phyloP scores from a whole-genome alignment of 805 yeast species.

The Wickerhamiella cacticola region DNA sequence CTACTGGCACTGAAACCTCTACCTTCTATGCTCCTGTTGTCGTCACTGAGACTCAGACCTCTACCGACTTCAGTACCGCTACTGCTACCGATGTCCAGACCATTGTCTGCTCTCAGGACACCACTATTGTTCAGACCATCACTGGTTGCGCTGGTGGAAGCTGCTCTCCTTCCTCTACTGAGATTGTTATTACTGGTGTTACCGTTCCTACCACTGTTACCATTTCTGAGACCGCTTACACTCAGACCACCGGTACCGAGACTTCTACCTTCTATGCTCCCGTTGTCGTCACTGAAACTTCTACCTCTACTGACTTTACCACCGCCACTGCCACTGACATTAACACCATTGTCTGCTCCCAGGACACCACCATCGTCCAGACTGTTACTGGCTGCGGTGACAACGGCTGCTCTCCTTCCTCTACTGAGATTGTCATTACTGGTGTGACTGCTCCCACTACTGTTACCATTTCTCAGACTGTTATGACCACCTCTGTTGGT shows the following conservation, averaged over 20 bases:
- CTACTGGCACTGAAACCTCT: slow-evolving; percentile 7
- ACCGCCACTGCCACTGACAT: slow-evolving; percentile 7
- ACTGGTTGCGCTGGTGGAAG: slow-evolving; percentile 5
- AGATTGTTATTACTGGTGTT: slow-evolving; percentile 6
- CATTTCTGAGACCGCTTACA: slow-evolving; percentile 2
- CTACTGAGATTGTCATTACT: slow-evolving; percentile 7
- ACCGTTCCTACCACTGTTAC: slow-evolving; percentile 10
- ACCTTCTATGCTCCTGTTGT: slow-evolving; percentile 11
- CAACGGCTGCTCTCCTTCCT: slow-evolving; percentile 4
- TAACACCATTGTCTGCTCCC: slow-evolving; percentile 8
- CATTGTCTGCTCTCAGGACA: slow-evolving; percentile 6
- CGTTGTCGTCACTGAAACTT: slow-evolving; percentile 9
- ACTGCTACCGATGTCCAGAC: slow-evolving; percentile 9
- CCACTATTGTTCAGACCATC: slow-evolving; percentile 8
- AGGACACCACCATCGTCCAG: slow-evolving; percentile 10
- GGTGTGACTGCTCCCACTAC: slow-evolving; percentile 11
- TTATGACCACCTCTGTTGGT: slow-evolving; percentile 1
- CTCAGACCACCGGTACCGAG: background rate
- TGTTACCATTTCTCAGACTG: slow-evolving; percentile 9
- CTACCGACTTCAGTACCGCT: slow-evolving; percentile 4
- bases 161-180: slow-evolving; percentile 10
- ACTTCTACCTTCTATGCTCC: slow-evolving; percentile 9
- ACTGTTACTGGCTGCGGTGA: slow-evolving; percentile 9
- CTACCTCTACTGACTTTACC: slow-evolving; percentile 3
- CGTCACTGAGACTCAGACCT: slow-evolving; percentile 10